A percentile compares a stretch with the other conserved stretches of the same genome.
phyloP scores from a whole-genome alignment of 257 asterid species.

The Solanum habrochaites region DNA sequence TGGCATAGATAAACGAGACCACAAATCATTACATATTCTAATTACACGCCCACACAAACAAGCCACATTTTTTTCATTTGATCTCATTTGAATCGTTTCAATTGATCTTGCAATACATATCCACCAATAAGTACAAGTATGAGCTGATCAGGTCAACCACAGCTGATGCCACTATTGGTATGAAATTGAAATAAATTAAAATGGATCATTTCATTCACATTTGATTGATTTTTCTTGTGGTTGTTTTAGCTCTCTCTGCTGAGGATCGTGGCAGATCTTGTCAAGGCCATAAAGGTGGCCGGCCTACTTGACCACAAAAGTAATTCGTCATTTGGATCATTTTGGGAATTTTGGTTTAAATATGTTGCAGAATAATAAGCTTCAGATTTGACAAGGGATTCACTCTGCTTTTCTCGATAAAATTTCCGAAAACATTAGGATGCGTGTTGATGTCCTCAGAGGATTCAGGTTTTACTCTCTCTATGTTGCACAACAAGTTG shows the following conservation, averaged over 20 bases:
- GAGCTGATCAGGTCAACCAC: neutral
- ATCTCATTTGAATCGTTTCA: neutral
- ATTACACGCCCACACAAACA: neutral
- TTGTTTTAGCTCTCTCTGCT: neutral
- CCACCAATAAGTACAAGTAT: neutral
- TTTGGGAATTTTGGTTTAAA: neutral
- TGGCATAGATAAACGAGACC: neutral
- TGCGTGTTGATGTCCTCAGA: neutral
- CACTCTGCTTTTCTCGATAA: neutral
- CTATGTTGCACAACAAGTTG: neutral
- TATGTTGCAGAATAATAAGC: neutral
- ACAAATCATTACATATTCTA: neutral
- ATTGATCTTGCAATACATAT: neutral
- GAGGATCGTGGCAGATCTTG: conserved; percentile 5
- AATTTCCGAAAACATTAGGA: neutral
- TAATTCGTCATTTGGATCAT: neutral
- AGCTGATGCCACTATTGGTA: neutral
- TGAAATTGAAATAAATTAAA: neutral
- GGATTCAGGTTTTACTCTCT: neutral
- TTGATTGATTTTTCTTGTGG: neutral
- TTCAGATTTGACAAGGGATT: conserved; percentile 1
- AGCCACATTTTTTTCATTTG: neutral
- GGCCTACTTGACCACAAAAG: neutral
- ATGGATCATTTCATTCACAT: neutral
- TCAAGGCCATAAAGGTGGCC: conserved; percentile 2